A percentile compares a stretch with the other conserved stretches of the same genome.
phyloP scores from a whole-genome alignment of 2,329 filamentous ascomycete genomes.

The Chaetomium globosum region DNA sequence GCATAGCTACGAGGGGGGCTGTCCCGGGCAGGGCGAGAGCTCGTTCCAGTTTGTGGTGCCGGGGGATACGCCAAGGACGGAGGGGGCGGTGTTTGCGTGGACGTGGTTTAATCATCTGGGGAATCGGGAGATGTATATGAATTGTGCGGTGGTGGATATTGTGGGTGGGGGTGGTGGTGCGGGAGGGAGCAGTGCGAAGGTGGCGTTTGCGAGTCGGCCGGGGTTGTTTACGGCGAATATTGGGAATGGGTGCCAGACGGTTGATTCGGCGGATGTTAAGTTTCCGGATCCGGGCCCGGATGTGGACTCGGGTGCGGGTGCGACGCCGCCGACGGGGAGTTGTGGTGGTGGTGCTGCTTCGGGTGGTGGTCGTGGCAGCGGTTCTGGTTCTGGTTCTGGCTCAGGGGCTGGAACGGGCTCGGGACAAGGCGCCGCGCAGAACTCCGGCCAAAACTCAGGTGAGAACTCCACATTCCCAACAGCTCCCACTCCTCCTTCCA shows the following conservation, averaged over 20 bases:
- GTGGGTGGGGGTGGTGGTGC: constrained; percentile 37
- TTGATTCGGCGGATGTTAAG: constrained; percentile 56
- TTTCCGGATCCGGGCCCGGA: constrained; percentile 62
- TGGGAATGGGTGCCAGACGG: constrained; percentile 58
- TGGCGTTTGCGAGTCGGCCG: constrained; percentile 59
- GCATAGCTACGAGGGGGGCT: constrained; percentile 58
- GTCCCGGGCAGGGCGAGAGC: constrained; percentile 46
- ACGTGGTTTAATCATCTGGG: constrained; percentile 77
- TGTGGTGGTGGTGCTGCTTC: constrained; percentile 27
- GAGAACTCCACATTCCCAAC: not conserved
- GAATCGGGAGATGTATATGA: constrained; percentile 85
- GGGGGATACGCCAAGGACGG: constrained; percentile 54
- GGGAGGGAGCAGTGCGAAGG: constrained; percentile 8
- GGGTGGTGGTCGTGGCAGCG: constrained; percentile 30
- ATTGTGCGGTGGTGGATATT: constrained; percentile 72
- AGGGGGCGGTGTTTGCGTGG: constrained; percentile 71
- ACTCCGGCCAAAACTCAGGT: constrained; percentile 14
- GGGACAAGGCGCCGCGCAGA: not conserved
- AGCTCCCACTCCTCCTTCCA: not conserved
- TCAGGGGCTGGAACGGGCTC: constrained; percentile 18
- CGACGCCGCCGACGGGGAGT: constrained; percentile 33
- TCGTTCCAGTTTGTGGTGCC: constrained; percentile 70
- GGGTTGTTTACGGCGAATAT: constrained; percentile 72
- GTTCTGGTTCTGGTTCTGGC: constrained; percentile 32
- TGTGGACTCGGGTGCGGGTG: constrained; percentile 5